phyloP scores from a whole-genome alignment of 78 protist genomes.

The Dictyostelium citrinum region DNA sequence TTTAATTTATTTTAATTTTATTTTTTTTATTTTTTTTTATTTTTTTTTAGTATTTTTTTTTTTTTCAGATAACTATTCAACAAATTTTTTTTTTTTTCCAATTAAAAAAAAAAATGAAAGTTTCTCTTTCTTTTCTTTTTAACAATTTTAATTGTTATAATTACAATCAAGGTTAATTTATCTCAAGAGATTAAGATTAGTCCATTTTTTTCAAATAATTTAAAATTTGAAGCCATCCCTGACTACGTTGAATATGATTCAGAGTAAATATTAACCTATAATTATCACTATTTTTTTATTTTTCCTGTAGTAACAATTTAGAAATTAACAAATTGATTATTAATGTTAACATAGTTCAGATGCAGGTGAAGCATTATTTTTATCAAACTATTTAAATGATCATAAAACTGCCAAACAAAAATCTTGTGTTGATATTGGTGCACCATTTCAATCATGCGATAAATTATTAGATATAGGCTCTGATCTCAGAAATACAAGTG shows the following conservation, averaged over 20 bases:
- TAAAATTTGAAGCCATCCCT: slow-evolving; percentile 14
- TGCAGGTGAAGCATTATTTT: slow-evolving; percentile 54
- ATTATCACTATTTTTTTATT: not conserved
- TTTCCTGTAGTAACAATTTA: not conserved
- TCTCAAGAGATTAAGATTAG: not conserved
- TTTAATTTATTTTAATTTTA: no score
- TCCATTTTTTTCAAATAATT: slow-evolving; percentile 41
- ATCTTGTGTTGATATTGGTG: slow-evolving; percentile 67
- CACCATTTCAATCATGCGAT: slow-evolving; percentile 29
- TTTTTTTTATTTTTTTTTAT: no score
- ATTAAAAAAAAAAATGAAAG: not conserved
- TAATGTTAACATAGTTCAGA: slow-evolving; percentile 6
- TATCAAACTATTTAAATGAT: slow-evolving; percentile 10
- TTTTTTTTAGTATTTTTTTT: no score
- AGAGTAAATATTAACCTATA: not conserved
- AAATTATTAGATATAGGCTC: not conserved
- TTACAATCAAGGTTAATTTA: not conserved
- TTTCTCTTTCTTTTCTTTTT: not conserved
- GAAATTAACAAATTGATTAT: not conserved
- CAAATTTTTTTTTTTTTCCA: no score
- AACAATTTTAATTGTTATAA: not conserved
- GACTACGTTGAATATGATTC: not conserved
- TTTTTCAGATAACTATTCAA: no score
- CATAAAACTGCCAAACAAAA: slow-evolving; percentile 23
- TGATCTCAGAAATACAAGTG: not conserved